Evolutionary conservation across 2,329 filamentous ascomycete genomes (phyloP), one percentile per base, ranked within the genome.

Genomic region (Epichloe festucae): DNA sequence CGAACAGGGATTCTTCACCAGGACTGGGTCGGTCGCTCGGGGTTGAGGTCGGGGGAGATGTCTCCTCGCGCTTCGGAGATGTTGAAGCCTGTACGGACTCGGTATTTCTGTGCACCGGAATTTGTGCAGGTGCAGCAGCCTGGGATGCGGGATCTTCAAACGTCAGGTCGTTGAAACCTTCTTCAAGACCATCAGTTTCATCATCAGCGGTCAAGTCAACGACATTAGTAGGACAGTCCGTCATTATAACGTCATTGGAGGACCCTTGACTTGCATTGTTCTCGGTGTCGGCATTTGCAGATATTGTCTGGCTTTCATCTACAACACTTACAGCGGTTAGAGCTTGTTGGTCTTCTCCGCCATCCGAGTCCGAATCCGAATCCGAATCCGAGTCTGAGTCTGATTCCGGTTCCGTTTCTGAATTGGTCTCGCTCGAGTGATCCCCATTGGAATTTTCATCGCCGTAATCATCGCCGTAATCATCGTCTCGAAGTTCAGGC

Each of bases 1-100:
- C 17, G 17, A 52, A 52, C 11, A 52, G 17, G 5, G 47, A 46
- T 11, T 27, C 51, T 47, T 52, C 51, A 3, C 12, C 21, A 15
- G 7, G 21, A 14, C 12, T 2, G 27, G 4, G n/a, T 14, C 41
- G 15, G 12, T 46, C n/a, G 14, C 7, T 15, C 14, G n/a, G 14
- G 12, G 12, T 14, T 7, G n/a, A 15, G 19, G 46, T 2, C 46
- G 15, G 15, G 4, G n/a, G 15, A 5, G 21, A 23, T 5, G 46
- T 27, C 5, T 12, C 21, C 21, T 48, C 46, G 3, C 21, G 36
- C 21, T 48, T 48, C 5, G 19, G 17, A 43, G 23, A 21, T 3
- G 34, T 40, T 17, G 46, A 46, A 38, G 17, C 19, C 4, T 27
- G 38, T 11, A 19, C 15, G 15, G 41, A 15, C 10, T 49, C 35